phyloP scores from a whole-genome alignment of 495 filamentous ascomycete genomes.

The Aspergillus campestris region DNA sequence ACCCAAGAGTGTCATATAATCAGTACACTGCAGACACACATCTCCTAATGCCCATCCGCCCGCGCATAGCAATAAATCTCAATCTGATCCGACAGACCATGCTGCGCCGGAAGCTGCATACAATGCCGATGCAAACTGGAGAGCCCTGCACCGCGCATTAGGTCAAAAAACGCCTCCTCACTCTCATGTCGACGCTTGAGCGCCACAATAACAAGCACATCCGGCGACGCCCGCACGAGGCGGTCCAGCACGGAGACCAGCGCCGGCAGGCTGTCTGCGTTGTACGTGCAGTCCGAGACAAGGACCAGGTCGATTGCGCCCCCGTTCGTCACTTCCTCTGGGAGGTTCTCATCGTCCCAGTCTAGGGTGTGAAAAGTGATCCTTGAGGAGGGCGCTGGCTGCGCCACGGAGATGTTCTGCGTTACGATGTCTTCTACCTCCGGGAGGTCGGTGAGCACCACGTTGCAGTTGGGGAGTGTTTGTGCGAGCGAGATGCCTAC shows the following conservation, averaged over 20 bases:
- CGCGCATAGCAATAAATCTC: slow-evolving; percentile 48
- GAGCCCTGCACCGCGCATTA: slow-evolving; percentile 58
- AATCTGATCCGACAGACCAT: slow-evolving; percentile 48
- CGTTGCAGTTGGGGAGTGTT: slow-evolving; percentile 41
- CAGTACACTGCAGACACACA: neutral
- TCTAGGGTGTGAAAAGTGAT: slow-evolving; percentile 58
- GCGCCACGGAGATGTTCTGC: slow-evolving; percentile 43
- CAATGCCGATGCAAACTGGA: slow-evolving; percentile 32
- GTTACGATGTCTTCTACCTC: slow-evolving; percentile 61
- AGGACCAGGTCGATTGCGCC: slow-evolving; percentile 61
- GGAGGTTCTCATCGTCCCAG: slow-evolving; percentile 55
- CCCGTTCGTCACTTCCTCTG: slow-evolving; percentile 27
- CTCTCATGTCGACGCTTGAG: slow-evolving; percentile 81
- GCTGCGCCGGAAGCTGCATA: slow-evolving; percentile 50
- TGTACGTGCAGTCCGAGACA: slow-evolving; percentile 93
- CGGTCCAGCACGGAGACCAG: slow-evolving; percentile 61
- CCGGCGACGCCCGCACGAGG: slow-evolving; percentile 42
- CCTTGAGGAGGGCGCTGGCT: slow-evolving; percentile 24
- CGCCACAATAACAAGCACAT: slow-evolving; percentile 57
- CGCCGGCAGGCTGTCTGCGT: slow-evolving; percentile 67
- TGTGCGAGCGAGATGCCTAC: slow-evolving; percentile 69
- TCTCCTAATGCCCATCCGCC: neutral
- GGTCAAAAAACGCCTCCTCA: slow-evolving; percentile 69
- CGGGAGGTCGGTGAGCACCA: slow-evolving; percentile 75
- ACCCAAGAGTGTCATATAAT: neutral